Percentiles rank a stretch among this genome's conserved stretches.
These are phyloP conservation scores for Tritrichomonas foetus DNA, from an alignment of 208 protist genomes.

Conservation along the genomic window DNA sequence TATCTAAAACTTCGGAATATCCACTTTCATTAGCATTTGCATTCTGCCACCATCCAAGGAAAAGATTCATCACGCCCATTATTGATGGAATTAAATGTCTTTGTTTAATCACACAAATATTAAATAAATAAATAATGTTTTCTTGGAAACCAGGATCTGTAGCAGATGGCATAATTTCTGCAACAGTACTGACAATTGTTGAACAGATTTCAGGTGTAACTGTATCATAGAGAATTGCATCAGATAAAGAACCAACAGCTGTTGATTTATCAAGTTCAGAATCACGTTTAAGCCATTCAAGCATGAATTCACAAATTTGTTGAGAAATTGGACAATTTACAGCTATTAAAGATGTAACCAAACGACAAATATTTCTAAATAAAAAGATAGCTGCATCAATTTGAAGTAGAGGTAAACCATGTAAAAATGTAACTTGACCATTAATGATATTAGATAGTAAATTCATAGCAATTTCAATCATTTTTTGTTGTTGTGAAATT, in stretches of 20 bases:
- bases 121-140: conserved; percentile 34
- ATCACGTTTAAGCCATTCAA: background rate
- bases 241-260: background rate
- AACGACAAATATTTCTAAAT: background rate
- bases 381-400: background rate
- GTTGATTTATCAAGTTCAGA: background rate
- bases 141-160: background rate
- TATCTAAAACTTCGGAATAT: background rate
- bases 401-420: background rate
- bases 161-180: background rate
- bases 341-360: background rate
- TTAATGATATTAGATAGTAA: background rate
- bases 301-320: background rate
- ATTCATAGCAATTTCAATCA: too few relatives aligned
- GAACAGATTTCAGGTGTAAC: background rate
- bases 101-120: background rate
- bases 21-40: background rate
- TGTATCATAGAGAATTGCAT: background rate
- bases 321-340: background rate
- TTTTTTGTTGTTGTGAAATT: background rate
- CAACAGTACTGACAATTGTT: background rate
- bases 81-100: background rate
- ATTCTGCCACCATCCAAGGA: background rate
- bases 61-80: background rate
- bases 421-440: background rate